phyloP scores from a whole-genome alignment of 2,329 filamentous ascomycete genomes.

The Cryphonectria nitschkei region DNA sequence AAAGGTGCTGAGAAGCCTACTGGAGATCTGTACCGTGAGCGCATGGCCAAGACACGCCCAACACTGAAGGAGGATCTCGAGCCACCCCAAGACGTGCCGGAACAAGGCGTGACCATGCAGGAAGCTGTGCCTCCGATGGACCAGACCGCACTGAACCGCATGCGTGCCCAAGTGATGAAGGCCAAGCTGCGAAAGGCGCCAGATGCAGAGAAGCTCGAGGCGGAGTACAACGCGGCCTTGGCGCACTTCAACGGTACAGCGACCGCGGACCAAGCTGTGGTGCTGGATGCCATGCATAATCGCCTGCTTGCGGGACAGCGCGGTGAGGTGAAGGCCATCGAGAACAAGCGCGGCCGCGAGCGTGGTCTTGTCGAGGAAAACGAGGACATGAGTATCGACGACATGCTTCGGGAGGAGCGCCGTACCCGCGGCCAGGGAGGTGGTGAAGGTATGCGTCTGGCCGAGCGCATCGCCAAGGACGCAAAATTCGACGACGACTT shows the following conservation, averaged over 20 bases:
- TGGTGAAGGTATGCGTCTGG: slow-evolving; percentile 80
- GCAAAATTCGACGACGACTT: slow-evolving; percentile 87
- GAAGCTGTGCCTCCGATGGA: slow-evolving; percentile 62
- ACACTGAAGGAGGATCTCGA: slow-evolving; percentile 40
- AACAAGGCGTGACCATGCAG: slow-evolving; percentile 64
- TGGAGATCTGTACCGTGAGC: slow-evolving; percentile 81
- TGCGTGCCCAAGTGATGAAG: slow-evolving; percentile 95
- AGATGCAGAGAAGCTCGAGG: slow-evolving; percentile 76
- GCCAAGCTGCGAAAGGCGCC: slow-evolving; percentile 82
- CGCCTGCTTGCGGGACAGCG: slow-evolving; percentile 78
- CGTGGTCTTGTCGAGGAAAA: slow-evolving; percentile 87
- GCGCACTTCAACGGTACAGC: slow-evolving; percentile 58
- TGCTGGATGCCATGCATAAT: slow-evolving; percentile 86
- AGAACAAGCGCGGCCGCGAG: slow-evolving; percentile 81
- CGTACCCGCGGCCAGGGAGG: slow-evolving; percentile 77
- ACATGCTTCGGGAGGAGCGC: slow-evolving; percentile 95
- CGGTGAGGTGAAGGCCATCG: slow-evolving; percentile 75
- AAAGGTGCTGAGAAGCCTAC: slow-evolving; percentile 84
- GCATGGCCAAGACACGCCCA: slow-evolving; percentile 62
- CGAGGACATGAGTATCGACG: slow-evolving; percentile 92
- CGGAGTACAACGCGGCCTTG: slow-evolving; percentile 79
- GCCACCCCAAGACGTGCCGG: slow-evolving; percentile 40
- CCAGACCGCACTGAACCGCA: slow-evolving; percentile 80
- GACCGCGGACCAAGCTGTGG: slow-evolving; percentile 67
- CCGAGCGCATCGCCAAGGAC: slow-evolving; percentile 93